Evolutionary conservation across 345 rosid species (phyloP).

Genomic region (Pugionium cornutum): DNA sequence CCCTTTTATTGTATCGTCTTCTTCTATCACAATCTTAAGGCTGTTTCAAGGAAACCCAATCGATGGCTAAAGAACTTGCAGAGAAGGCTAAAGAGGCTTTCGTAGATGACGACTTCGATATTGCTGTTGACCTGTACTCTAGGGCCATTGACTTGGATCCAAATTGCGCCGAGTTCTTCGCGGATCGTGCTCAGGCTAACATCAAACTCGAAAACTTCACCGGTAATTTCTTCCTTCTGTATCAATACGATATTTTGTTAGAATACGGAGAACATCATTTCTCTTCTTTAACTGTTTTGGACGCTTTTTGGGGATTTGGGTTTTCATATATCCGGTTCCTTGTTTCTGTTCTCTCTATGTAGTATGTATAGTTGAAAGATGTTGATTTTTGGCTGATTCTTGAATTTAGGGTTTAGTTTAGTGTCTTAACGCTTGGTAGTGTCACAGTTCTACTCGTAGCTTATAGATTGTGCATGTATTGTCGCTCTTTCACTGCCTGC

Average conservation of each 20-base stretch:
- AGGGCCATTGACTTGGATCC: constrained; percentile 74
- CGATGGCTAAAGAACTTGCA: constrained; percentile 74
- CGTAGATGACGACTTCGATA: constrained; percentile 85
- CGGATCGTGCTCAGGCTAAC: constrained; percentile 92
- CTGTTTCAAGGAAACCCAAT: neutral
- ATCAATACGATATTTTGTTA: neutral
- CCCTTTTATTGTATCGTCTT: constrained; percentile 2
- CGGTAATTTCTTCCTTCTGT: constrained; percentile 44
- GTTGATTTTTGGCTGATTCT: too few species aligned
- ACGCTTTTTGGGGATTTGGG: too few species aligned
- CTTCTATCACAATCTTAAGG: neutral
- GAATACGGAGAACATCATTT: too few species aligned
- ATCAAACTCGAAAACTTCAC: constrained; percentile 71
- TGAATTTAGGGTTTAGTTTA: too few species aligned
- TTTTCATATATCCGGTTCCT: too few species aligned
- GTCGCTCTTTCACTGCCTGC: too few species aligned
- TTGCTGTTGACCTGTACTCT: constrained; percentile 73
- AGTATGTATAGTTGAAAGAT: too few species aligned
- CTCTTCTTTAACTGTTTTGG: too few species aligned
- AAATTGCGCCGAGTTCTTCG: constrained; percentile 61
- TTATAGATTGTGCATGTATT: too few species aligned
- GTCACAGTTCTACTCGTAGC: too few species aligned
- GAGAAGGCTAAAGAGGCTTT: constrained; percentile 80
- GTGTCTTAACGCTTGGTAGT: too few species aligned
- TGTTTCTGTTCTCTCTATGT: too few species aligned